These are phyloP conservation scores for Trichosporon sp. DNA, from an alignment of 1,284 basidiomycete genomes.

Conservation along the genomic window DNA sequence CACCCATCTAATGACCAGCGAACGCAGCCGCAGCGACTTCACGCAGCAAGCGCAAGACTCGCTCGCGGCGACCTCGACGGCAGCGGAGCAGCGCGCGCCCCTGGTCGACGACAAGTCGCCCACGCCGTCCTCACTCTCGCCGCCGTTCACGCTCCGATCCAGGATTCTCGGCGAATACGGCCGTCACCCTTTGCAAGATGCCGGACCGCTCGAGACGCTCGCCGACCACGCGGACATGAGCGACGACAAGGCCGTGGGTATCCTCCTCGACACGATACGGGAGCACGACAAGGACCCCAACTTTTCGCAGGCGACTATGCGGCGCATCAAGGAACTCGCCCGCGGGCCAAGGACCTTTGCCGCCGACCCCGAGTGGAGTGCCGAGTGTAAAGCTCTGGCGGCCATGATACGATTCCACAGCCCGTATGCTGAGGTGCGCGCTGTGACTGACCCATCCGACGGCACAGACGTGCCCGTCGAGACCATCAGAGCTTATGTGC, in stretches of 20 bases:
- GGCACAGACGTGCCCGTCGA: constrained; percentile 26
- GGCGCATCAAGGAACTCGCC: background rate
- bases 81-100: background rate
- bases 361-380: constrained; percentile 21
- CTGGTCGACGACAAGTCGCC: background rate
- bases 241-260: constrained; percentile 4
- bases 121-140: no score
- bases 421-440: constrained; percentile 32
- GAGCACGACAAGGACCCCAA: constrained; percentile 15
- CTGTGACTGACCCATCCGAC: constrained; percentile 27
- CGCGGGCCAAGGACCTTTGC: background rate
- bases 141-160: background rate
- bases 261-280: background rate
- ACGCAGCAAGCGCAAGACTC: background rate
- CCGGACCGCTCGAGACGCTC: background rate
- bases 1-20: background rate
- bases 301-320: background rate
- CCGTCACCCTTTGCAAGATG: background rate
- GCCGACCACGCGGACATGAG: constrained; percentile 7
- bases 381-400: constrained; percentile 4
- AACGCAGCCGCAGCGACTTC: background rate
- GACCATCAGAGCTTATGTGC: constrained; percentile 25
- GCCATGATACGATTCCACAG: constrained; percentile 20
- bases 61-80: background rate
- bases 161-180: constrained; percentile 3